Evolutionary conservation across 139 green algal genomes (phyloP), one percentile per base, ranked within the genome.

Genomic region (Deuterostichococcus epilithicus): DNA sequence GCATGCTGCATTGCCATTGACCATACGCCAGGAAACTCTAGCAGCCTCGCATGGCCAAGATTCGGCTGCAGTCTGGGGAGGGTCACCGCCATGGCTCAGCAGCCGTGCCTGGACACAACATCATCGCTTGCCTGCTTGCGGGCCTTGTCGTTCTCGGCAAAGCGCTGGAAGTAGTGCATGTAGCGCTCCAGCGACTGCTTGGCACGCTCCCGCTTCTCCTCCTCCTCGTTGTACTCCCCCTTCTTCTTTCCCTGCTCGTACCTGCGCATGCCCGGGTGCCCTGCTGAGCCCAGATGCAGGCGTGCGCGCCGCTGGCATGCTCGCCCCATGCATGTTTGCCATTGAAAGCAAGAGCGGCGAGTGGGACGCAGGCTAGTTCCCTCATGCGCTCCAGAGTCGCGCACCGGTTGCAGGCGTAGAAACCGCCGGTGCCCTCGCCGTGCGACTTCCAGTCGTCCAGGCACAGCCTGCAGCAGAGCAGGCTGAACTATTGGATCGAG

Each of bases 381-480:
- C n/a, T n/a, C n/a, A n/a, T n/a, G n/a, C n/a, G n/a, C n/a, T n/a
- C n/a, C n/a, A 52, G 42, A 8, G 13, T 8, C 30, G 2, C 89
- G 0, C 71, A 94, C 87, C 85, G 87, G 87, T 99, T 99, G 87
- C 95, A 99, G 34, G 88, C 85, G 84, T 99, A 99, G 82, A 93
- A 99, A 67, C 96, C 96, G 18, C 96, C 96, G 0, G 96, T 99
- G 58, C 91, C 82, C 84, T 99, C 95, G 26, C 93, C 94, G 78
- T 99, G 96, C 76, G 98, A 90, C 30, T 77, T 83, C 96, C 96
- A 99, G 33, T 90, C 63, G 4, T 75, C 90, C 15, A 86, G 74
- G 82, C 91, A 96, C 47, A 96, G 84, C 92, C 89, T 92, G 83
- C 88, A 92, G 79, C 91, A 93, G 80, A 91, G 83, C 73, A 78